Conservation (phyloP, 2,329 filamentous ascomycete genomes). For the Sporothrix euskadiensis region DNA sequence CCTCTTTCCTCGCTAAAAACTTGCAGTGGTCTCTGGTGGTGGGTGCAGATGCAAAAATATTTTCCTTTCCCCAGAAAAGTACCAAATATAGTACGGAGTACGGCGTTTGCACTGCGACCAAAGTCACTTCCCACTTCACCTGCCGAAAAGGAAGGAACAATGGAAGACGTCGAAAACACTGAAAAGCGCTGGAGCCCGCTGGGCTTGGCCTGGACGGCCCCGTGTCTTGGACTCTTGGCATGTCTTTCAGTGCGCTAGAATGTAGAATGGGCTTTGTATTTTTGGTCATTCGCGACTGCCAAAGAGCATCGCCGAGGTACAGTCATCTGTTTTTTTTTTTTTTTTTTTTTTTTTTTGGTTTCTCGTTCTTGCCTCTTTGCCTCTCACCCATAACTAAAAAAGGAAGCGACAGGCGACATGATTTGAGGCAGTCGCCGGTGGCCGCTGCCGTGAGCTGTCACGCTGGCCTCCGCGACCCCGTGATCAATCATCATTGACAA, state of each 20-base stretch:
- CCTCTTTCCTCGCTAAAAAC: neutral
- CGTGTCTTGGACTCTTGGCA: neutral
- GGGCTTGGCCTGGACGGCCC: neutral
- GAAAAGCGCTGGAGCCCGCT: neutral
- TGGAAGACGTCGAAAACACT: neutral
- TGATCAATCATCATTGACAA: neutral
- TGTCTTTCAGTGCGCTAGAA: neutral
- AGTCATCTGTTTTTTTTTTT: neutral
- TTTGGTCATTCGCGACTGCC: constrained; percentile 6
- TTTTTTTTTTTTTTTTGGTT: no score
- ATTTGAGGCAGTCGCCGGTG: neutral
- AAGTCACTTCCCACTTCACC: neutral
- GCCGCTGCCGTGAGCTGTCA: constrained; percentile 4
- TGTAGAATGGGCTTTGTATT: neutral
- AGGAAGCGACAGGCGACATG: neutral
- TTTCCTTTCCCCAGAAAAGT: constrained; percentile 7
- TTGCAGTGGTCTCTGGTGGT: neutral
- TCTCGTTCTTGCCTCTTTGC: neutral
- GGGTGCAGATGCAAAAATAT: no score
- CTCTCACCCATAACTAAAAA: neutral
- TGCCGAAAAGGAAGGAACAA: neutral
- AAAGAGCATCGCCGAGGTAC: neutral
- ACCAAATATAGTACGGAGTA: constrained; percentile 14
- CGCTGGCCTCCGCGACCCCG: constrained; percentile 13
- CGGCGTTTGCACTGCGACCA: neutral